Percentiles rank a stretch among this genome's conserved stretches.
These are phyloP conservation scores for Cryphonectria japonica DNA, from an alignment of 2,329 filamentous ascomycete species.

Conservation along the genomic window DNA sequence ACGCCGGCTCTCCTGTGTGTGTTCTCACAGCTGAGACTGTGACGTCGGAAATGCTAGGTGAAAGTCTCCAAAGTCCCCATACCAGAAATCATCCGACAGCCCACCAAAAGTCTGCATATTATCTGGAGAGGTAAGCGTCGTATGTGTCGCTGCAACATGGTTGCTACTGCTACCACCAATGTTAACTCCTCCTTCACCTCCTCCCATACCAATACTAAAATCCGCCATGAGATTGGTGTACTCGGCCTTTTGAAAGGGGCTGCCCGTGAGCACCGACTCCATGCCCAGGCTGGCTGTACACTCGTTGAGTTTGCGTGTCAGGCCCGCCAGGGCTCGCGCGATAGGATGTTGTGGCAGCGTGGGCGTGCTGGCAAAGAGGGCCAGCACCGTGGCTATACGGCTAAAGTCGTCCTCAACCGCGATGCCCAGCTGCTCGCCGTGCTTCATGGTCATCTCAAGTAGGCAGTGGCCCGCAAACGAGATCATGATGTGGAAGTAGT, in stretches of 20 bases:
- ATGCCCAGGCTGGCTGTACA: conserved; percentile 3
- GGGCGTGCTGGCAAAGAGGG: background rate
- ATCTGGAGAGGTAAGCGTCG: background rate
- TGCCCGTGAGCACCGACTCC: conserved; percentile 9
- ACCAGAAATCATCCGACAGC: conserved; percentile 5
- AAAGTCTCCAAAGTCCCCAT: conserved; percentile 5
- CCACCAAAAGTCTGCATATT: conserved; percentile 1
- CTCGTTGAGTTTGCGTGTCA: conserved; percentile 9
- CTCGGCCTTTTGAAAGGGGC: background rate
- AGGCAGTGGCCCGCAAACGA: conserved; percentile 9
- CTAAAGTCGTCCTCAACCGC: background rate
- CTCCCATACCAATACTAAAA: background rate
- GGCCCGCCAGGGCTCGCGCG: background rate
- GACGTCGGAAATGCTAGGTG: background rate
- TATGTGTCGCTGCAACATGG: too few species aligned
- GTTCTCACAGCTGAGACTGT: background rate
- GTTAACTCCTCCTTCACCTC: background rate
- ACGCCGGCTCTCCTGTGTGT: too few species aligned
- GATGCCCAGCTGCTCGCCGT: conserved; percentile 7
- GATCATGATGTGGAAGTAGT: conserved; percentile 14
- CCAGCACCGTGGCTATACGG: background rate
- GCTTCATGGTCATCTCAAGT: background rate
- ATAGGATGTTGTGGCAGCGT: background rate
- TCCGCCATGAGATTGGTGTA: background rate
- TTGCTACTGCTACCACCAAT: background rate